phyloP scores from a whole-genome alignment of 1,284 basidiomycete genomes.

The Athelia psychrophila region DNA sequence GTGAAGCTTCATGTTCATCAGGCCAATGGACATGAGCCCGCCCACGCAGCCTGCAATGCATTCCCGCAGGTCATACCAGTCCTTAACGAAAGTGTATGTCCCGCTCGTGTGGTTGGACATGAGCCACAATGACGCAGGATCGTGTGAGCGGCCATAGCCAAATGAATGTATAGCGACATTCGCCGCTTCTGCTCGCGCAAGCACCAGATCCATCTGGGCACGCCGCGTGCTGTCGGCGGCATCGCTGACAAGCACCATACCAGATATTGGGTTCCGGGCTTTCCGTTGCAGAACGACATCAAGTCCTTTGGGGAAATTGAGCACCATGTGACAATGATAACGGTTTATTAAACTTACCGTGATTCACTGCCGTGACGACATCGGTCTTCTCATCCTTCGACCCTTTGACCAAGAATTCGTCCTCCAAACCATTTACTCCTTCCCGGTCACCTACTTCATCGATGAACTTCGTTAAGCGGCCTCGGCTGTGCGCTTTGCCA shows the following conservation, averaged over 20 bases:
- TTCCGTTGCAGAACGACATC: constrained; percentile 95
- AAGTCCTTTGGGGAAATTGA: constrained; percentile 49
- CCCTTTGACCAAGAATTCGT: constrained; percentile 77
- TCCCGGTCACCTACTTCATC: constrained; percentile 60
- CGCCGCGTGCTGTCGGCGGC: constrained; percentile 85
- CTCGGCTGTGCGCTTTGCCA: constrained; percentile 66
- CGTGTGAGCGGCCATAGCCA: constrained; percentile 94
- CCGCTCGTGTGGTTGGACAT: constrained; percentile 97
- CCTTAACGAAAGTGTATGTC: constrained; percentile 96
- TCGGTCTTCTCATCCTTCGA: constrained; percentile 89
- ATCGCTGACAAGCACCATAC: constrained; percentile 92
- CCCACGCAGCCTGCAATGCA: constrained; percentile 90
- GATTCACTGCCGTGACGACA: constrained; percentile 94
- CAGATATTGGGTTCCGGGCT: constrained; percentile 83
- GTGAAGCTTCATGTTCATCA: constrained; percentile 89
- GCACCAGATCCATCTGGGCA: constrained; percentile 98
- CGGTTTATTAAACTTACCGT: constrained; percentile 50
- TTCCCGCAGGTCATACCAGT: constrained; percentile 91
- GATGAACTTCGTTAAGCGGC: constrained; percentile 74
- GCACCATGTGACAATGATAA: neutral
- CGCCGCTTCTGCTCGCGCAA: constrained; percentile 93
- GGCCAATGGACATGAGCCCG: constrained; percentile 90
- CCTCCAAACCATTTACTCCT: constrained; percentile 36
- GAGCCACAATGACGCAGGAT: constrained; percentile 97
- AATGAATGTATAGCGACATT: constrained; percentile 96